Conservation (phyloP, 2,329 filamentous ascomycete genomes). For the Epichloe amarillans region DNA sequence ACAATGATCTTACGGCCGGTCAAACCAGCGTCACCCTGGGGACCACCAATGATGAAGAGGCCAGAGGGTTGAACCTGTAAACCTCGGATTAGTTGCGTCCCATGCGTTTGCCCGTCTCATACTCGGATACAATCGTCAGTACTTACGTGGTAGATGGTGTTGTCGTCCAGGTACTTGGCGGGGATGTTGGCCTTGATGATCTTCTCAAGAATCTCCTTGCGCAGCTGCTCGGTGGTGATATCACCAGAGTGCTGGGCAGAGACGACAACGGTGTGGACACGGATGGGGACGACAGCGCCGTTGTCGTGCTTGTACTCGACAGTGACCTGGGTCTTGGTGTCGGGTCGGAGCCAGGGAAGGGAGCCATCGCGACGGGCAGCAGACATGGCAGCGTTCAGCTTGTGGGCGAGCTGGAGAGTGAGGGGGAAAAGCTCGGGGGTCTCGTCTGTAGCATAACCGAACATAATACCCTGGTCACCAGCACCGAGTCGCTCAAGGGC, state of each 20-base stretch:
- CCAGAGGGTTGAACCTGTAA: slow-evolving; percentile 85
- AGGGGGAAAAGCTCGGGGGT: slow-evolving; percentile 93
- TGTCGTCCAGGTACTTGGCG: slow-evolving; percentile 77
- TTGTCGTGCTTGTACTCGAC: slow-evolving; percentile 96
- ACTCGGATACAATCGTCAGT: neutral
- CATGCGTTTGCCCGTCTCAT: neutral
- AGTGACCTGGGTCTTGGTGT: slow-evolving; percentile 99
- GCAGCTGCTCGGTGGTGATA: slow-evolving; percentile 81
- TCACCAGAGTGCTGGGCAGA: slow-evolving; percentile 85
- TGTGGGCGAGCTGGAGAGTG: slow-evolving; percentile 87
- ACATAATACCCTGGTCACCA: slow-evolving; percentile 99
- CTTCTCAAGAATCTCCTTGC: slow-evolving; percentile 93
- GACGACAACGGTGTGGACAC: slow-evolving; percentile 94
- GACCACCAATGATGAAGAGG: slow-evolving; percentile 97
- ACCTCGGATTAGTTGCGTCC: neutral
- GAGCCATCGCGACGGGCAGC: slow-evolving; percentile 74
- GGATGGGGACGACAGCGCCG: slow-evolving; percentile 80
- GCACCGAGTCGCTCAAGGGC: slow-evolving; percentile 95
- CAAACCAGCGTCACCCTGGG: slow-evolving; percentile 96
- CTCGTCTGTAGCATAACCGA: slow-evolving; percentile 98
- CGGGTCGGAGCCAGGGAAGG: slow-evolving; percentile 88
- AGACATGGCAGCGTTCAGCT: slow-evolving; percentile 92
- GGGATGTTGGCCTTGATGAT: slow-evolving; percentile 94
- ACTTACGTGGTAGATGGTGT: slow-evolving; percentile 87
- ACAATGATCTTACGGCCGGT: slow-evolving; percentile 99